Base-by-base conservation (phyloP, 768 basidiomycete species). In the Xerocomus brunneocitrinus region DNA sequence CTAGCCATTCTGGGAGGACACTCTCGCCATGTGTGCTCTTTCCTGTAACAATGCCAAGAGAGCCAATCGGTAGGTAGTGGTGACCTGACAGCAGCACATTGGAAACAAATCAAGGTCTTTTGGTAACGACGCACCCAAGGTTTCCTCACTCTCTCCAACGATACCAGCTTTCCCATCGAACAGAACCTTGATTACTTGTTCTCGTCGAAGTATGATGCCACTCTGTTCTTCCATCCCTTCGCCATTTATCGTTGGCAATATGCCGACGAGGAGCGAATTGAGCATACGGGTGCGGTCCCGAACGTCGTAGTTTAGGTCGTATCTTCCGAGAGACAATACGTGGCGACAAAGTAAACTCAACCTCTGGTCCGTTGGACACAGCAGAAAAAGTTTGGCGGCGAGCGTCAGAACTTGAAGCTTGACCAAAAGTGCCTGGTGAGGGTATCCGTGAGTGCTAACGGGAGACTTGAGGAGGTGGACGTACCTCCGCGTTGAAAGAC, bases 261-360 rank as follows among this genome's bases (percentile, higher is more conserved):
- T 71, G 32, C 89, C 85, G 3, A 73, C 67, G 14, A 95, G 75
- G 13, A 98, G 77, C 5, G 85, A 79, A 16, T 76, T 71, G 27
- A 97, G 67, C 79, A 93, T 86, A 47, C 95, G 80, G 5, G 84
- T 85, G 25, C 95, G 85, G 67, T 98, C 97, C 31, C 97, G 80
- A 32, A 98, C 87, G 62, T 97, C 92, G 69, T 91, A 95, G 62
- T 88, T 83, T 19, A 73, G 61, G 70, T 99, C 97, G 69, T 95
- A 98, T 52, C 88, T 79, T 2, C 93, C 95, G 19, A 97, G 79
- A 2, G 81, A 79, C 54, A 97, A 82, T 19, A 93, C 80, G 64
- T 98, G 90, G 44, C 76, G 78, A 53, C 75, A 76, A 41, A 94
- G 74, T 8, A 84, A 76, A 2, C 65, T 67, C 0, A 91, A 57